These are phyloP conservation scores for Lentinula sp. DNA, from an alignment of 768 basidiomycete genomes.

Conservation along the genomic window DNA sequence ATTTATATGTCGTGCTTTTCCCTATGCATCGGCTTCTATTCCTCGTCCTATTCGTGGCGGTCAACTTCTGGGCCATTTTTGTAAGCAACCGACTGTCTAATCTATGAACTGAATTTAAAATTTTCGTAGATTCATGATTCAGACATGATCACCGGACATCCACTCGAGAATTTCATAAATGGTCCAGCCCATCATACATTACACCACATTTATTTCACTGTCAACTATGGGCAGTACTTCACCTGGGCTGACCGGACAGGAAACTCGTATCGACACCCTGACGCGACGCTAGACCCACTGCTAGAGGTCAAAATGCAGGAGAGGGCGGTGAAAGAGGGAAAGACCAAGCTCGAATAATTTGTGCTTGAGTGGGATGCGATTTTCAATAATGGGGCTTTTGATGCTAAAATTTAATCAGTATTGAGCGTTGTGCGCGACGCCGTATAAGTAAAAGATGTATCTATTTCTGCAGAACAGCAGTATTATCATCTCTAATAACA, in stretches of 20 bases:
- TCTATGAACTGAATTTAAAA: not conserved
- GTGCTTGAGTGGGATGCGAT: not conserved
- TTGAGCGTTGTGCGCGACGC: not conserved
- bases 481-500: too few species aligned
- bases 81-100: constrained; percentile 34
- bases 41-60: constrained; percentile 80
- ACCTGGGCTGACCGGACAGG: constrained; percentile 86
- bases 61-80: constrained; percentile 93
- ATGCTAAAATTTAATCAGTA: too few species aligned
- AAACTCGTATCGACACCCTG: constrained; percentile 87
- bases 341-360: not conserved
- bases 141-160: constrained; percentile 93
- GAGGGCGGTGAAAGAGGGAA: constrained; percentile 8
- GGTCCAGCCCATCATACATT: constrained; percentile 98
- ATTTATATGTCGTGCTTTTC: constrained; percentile 85
- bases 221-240: constrained; percentile 98
- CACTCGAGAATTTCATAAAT: constrained; percentile 87
- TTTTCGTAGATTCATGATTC: constrained; percentile 86
- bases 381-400: too few species aligned
- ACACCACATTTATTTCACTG: constrained; percentile 95
- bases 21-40: constrained; percentile 85
- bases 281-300: constrained; percentile 77
- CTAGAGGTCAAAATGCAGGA: constrained; percentile 47
- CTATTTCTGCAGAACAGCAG: too few species aligned
- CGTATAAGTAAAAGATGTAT: too few species aligned